Percentiles rank a stretch among this genome's conserved stretches.
phyloP scores from a whole-genome alignment of 371 early-diverging fungal genomes.

The Mortierella sp. region DNA sequence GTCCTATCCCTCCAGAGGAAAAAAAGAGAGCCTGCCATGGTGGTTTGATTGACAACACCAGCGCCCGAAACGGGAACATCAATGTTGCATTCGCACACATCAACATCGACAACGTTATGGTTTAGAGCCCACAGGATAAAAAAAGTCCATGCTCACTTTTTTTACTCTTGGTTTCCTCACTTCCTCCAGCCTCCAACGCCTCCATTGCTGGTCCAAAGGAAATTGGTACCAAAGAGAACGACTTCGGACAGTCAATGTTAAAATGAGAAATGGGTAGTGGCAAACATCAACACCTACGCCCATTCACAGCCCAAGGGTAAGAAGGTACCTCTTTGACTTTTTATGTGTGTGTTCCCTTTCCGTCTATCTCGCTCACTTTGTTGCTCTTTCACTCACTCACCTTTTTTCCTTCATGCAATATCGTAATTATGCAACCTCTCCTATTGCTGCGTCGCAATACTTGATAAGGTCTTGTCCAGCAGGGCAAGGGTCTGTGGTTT shows the following conservation, averaged over 20 bases:
- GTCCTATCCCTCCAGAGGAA: neutral
- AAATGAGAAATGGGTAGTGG: neutral
- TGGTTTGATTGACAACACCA: neutral
- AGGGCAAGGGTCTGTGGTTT: neutral
- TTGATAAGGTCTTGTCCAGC: neutral
- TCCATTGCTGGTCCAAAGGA: neutral
- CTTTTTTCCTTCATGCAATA: neutral
- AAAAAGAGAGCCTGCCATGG: neutral
- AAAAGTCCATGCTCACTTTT: constrained; percentile 10
- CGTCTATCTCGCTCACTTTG: neutral
- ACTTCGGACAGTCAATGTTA: neutral
- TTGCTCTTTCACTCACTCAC: neutral
- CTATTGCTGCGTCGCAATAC: neutral
- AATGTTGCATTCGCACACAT: neutral
- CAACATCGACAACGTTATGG: neutral
- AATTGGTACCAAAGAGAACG: neutral
- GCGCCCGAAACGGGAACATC: constrained; percentile 13
- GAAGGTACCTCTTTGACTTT: neutral
- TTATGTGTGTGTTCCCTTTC: neutral
- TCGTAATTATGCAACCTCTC: neutral
- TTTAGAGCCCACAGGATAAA: neutral
- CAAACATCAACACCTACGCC: neutral
- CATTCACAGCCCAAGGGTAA: neutral
- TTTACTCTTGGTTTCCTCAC: no score
- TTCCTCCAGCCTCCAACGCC: neutral